Base-by-base conservation (phyloP, 345 rosid species). In the Aurinia saxatilis region DNA sequence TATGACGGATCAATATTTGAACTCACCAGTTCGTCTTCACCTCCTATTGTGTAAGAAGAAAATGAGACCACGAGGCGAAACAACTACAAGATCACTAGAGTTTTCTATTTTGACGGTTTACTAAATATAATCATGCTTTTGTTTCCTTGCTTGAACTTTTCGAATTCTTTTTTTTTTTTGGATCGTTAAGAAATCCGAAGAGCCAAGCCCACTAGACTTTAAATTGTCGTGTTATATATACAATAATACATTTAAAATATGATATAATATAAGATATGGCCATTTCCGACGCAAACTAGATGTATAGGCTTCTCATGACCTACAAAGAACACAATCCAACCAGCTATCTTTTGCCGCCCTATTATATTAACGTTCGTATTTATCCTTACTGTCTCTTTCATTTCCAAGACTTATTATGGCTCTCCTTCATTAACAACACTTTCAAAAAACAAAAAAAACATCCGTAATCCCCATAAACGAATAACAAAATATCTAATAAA, bases 301-400 rank as follows among this genome's bases (percentile, higher is more conserved):
- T 53, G 16, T 38, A 53, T 53, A 60, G 75, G 60, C 63, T 71
- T 23, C 65, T 63, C 68, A 71, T 57, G 35, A 64, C 70, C 70
- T 71, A 71, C 65, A 63, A 71, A 71, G 23, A 64, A 50, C 65
- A 65, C 65, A 71, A 64, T 58, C 75, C 75, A 71, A 71, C 70
- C 75, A 57, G 75, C 70, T 65, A 56, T 64, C 35, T 64, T 71
- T 58, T 71, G 75, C 75, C 75, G 75, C 75, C 70, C 70, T 71
- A 56, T 34, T 48, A 31, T 63, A 56, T 63, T 57, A 57, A 57
- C 65, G 36, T 63, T 42, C 55, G 34, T 71, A 50, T 65, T 71
- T 71, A 71, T 71, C 70, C 70, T 70, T 70, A 48, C 59, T 48
- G 67, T 50, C 60, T 64, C 66, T 71, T 71, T 42, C 75, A 64